These are phyloP conservation scores for Murraya paniculata DNA, from an alignment of 345 rosid genomes.

Conservation along the genomic window DNA sequence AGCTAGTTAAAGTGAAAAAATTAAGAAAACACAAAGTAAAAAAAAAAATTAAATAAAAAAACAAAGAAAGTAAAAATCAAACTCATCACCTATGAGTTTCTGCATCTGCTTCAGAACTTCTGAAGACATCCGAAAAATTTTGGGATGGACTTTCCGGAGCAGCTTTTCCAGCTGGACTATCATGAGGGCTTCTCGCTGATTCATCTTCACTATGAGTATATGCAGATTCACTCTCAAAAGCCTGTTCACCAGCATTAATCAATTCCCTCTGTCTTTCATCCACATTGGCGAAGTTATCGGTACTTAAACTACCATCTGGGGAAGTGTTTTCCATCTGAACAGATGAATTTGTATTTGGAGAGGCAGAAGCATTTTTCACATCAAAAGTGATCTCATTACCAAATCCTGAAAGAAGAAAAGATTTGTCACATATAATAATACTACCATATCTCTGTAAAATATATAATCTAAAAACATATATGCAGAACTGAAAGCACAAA, in stretches of 20 bases:
- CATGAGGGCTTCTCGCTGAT: conserved; percentile 76
- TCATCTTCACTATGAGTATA: conserved; percentile 78
- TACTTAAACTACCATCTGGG: conserved; percentile 48
- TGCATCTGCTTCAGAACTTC: conserved; percentile 58
- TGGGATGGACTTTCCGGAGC: conserved; percentile 63
- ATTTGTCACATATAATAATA: conserved; percentile 11
- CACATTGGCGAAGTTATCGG: conserved; percentile 48
- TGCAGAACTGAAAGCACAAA: conserved; percentile 4
- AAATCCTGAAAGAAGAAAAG: conserved; percentile 58
- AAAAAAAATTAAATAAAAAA: too few species aligned
- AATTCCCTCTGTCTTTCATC: conserved; percentile 46
- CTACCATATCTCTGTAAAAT: conserved; percentile 13
- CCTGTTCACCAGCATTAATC: conserved; percentile 44
- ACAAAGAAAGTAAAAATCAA: not conserved
- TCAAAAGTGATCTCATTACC: conserved; percentile 72
- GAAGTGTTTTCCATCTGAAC: conserved; percentile 47
- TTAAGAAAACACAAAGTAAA: too few species aligned
- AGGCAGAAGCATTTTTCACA: conserved; percentile 29
- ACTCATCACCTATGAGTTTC: conserved; percentile 44
- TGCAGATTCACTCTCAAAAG: conserved; percentile 56
- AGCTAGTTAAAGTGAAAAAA: not conserved
- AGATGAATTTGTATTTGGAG: conserved; percentile 37
- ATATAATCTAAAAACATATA: not conserved
- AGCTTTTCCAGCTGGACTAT: conserved; percentile 65
- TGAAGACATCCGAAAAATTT: conserved; percentile 52